Conservation (phyloP, 208 protist genomes). For the Borovskyia barvae region DNA sequence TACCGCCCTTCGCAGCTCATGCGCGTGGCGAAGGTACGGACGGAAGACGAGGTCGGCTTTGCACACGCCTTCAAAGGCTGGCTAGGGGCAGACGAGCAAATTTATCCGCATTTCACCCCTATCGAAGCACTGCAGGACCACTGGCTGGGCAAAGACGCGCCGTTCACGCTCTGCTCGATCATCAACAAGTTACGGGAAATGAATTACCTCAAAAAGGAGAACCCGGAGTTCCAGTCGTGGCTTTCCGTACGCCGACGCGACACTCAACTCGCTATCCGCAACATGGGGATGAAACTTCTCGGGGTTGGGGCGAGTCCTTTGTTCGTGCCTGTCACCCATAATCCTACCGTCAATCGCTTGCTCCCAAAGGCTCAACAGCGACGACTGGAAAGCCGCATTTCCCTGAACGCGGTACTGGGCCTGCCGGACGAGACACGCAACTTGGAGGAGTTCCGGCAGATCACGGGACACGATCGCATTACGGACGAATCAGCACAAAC, state of each 20-base stretch:
- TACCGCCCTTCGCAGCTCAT: conserved; percentile 85
- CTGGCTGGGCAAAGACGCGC: conserved; percentile 87
- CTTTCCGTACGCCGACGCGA: conserved; percentile 70
- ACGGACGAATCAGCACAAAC: conserved; percentile 7
- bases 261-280: conserved; percentile 80
- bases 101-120: conserved; percentile 87
- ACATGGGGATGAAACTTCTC: conserved; percentile 79
- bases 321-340: conserved; percentile 74
- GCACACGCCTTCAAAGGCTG: conserved; percentile 82
- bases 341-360: conserved; percentile 81
- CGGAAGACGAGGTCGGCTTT: conserved; percentile 74
- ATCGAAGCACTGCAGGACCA: conserved; percentile 89
- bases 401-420: conserved; percentile 70
- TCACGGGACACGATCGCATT: conserved; percentile 44
- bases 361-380: conserved; percentile 85
- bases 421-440: conserved; percentile 82
- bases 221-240: conserved; percentile 90
- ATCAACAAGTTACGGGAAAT: conserved; percentile 90
- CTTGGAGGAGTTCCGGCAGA: conserved; percentile 78
- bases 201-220: conserved; percentile 83
- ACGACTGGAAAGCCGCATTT: conserved; percentile 68
- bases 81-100: conserved; percentile 79
- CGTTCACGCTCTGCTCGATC: conserved; percentile 79
- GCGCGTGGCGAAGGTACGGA: conserved; percentile 69
- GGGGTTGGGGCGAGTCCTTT: conserved; percentile 82